phyloP scores from a whole-genome alignment of 2,329 filamentous ascomycete genomes.

The Hymenoscyphus infarciens region DNA sequence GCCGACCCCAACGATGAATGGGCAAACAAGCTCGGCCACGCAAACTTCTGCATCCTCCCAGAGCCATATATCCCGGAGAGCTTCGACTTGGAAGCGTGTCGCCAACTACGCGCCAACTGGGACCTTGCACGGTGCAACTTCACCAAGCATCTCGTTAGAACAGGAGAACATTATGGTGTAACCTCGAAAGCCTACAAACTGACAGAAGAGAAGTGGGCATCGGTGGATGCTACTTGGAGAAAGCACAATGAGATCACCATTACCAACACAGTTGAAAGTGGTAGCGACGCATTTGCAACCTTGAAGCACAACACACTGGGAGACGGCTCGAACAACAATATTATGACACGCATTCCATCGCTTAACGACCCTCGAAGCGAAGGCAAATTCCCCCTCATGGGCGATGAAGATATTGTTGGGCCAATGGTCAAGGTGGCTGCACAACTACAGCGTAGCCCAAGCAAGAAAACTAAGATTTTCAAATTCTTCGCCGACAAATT shows the following conservation, averaged over 20 bases:
- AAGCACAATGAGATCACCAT: conserved; percentile 63
- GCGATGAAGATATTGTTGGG: conserved; percentile 89
- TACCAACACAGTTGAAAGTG: conserved; percentile 43
- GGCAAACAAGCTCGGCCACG: conserved; percentile 82
- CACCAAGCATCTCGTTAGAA: conserved; percentile 82
- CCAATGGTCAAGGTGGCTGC: conserved; percentile 60
- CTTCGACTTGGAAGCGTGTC: conserved; percentile 53
- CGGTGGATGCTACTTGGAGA: conserved; percentile 74
- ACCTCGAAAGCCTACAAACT: conserved; percentile 85
- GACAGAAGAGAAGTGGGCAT: conserved; percentile 85
- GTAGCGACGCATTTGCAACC: conserved; percentile 41
- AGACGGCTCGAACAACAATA: conserved; percentile 41
- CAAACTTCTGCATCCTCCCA: conserved; percentile 85
- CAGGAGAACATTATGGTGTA: conserved; percentile 83
- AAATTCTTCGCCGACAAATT: conserved; percentile 36
- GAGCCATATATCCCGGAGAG: conserved; percentile 70
- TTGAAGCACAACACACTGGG: conserved; percentile 43
- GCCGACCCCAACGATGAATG: conserved; percentile 73
- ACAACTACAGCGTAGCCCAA: conserved; percentile 31
- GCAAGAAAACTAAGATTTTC: conserved; percentile 34
- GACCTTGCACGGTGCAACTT: conserved; percentile 80
- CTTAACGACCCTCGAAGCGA: conserved; percentile 63
- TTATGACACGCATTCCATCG: conserved; percentile 63
- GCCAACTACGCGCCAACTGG: conserved; percentile 74
- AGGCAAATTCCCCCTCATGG: conserved; percentile 83